Evolutionary conservation across 176 grass and related monocot species (phyloP).

Genomic region (Saccharum officinarum): DNA sequence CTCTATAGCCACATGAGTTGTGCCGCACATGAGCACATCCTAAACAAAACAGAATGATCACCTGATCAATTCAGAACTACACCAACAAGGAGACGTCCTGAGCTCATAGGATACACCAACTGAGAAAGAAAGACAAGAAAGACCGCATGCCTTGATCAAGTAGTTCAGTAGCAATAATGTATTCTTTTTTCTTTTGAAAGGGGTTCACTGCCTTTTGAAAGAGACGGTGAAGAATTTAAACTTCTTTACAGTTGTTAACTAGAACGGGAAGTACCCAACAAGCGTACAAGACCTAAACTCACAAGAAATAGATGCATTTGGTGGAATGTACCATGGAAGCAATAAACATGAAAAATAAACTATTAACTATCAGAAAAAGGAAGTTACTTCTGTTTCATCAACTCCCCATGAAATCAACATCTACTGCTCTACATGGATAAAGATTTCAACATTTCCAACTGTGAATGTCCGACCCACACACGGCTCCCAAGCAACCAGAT

Average conservation of each 20-base stretch:
- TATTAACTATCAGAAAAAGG: no score
- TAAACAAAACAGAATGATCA: not conserved
- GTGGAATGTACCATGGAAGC: not conserved
- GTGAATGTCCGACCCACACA: not conserved
- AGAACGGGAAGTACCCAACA: not conserved
- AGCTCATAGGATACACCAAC: not conserved
- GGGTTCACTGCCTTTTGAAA: not conserved
- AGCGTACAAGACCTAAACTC: not conserved
- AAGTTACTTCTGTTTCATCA: no score
- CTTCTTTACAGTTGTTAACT: not conserved
- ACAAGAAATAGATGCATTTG: not conserved
- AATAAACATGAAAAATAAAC: not conserved
- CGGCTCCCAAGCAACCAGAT: not conserved
- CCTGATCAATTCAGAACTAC: not conserved
- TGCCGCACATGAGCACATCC: no score
- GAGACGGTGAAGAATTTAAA: not conserved
- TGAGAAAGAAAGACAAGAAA: slow-evolving; percentile 8
- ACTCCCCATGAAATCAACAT: no score
- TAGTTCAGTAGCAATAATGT: not conserved
- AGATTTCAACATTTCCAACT: not conserved
- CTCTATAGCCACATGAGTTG: not conserved
- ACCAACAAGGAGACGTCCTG: not conserved
- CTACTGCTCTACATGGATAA: not conserved
- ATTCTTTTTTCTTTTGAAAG: not conserved
- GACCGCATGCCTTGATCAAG: not conserved